phyloP scores from a whole-genome alignment of 2,329 filamentous ascomycete species.

The Gliomastix tumulicola region DNA sequence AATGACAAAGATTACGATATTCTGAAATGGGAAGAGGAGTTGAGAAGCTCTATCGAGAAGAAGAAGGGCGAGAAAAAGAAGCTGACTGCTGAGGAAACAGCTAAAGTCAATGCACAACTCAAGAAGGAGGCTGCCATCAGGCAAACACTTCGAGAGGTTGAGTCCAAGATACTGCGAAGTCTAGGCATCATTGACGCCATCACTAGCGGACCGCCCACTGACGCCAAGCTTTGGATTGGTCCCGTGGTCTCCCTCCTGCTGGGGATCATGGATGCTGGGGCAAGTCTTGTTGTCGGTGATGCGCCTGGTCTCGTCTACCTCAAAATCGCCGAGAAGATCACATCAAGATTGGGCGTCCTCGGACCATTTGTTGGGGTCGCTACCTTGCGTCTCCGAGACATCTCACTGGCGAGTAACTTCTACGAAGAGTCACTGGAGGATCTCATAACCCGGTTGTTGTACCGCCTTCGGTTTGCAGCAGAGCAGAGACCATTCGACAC shows the following conservation, averaged over 20 bases:
- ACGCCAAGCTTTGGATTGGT: conserved; percentile 83
- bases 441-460: conserved; percentile 81
- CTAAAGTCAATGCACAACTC: conserved; percentile 85
- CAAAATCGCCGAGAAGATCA: conserved; percentile 68
- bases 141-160: conserved; percentile 59
- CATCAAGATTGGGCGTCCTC: conserved; percentile 66
- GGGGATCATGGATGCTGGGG: conserved; percentile 70
- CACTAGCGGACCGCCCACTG: conserved; percentile 80
- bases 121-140: conserved; percentile 81
- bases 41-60: conserved; percentile 77
- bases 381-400: conserved; percentile 71
- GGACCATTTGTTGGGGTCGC: conserved; percentile 83
- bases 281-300: conserved; percentile 74
- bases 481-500: conserved; percentile 93
- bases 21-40: conserved; percentile 93
- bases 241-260: conserved; percentile 69
- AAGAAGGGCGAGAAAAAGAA: conserved; percentile 93
- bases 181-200: conserved; percentile 81
- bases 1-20: conserved; percentile 94
- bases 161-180: conserved; percentile 69
- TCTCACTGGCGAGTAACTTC: conserved; percentile 65
- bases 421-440: conserved; percentile 76
- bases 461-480: conserved; percentile 80
- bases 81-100: conserved; percentile 78
- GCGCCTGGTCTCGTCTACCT: conserved; percentile 73